Base-by-base conservation (phyloP, 257 asterid genomes). In the Capsicum pubescens region DNA sequence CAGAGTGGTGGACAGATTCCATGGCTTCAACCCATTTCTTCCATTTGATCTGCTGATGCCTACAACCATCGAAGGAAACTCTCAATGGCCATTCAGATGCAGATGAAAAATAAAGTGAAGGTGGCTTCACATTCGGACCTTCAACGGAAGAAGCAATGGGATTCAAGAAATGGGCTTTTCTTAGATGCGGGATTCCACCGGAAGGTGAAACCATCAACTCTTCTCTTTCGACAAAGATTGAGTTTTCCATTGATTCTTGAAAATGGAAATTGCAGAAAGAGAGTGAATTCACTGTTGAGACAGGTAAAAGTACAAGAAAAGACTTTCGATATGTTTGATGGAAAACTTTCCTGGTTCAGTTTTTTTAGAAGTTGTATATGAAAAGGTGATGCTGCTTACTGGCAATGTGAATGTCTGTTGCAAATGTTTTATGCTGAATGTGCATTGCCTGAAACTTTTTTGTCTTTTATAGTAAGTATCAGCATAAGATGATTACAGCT, bases 121-220 rank as follows among this genome's bases (percentile, higher is more conserved):
- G 89, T 14, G 85, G 83, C 87, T 90, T 90, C 21, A 87, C 55
- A n/a, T 52, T 39, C 64, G 83, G 77, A 21, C 85, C 85, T 42
- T 69, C 56, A 61, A 14, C 19, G 78, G 85, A n/a, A 57, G 80
- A 8, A 56, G 66, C 88, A 13, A 68, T 35, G 35, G 89, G 84
- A 36, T 63, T 86, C 78, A 90, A 68, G 80, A 90, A 88, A 71
- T 82, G 74, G 66, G 89, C 86, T n/a, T 10, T 74, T 82, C 87
- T 85, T 6, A n/a, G 44, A 7, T 21, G 68, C 60, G 86, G 84
- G 3, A 67, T 36, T 9, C 89, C 89, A 2, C 88, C 92, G 8
- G 70, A 80, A 6, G 86, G 85, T 32, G 92, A 86, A 16, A 83
- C 85, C 91, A 88, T 85, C 6, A 84, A 9, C 87, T 82, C 91